Conservation (phyloP, 2,329 filamentous ascomycete species). For the Talaromyces funiculosus region DNA sequence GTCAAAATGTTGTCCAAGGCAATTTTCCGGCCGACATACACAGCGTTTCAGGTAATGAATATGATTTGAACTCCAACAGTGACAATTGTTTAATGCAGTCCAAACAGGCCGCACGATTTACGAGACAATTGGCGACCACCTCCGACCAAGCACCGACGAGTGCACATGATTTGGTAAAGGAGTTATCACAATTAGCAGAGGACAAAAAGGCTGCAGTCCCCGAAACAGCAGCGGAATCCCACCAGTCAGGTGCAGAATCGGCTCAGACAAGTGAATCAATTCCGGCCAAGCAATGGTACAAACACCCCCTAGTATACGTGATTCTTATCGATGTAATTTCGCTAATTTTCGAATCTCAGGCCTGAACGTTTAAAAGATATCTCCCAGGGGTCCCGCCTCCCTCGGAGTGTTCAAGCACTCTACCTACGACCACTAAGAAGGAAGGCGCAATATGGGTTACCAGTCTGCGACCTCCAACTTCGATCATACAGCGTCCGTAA, state of each 20-base stretch:
- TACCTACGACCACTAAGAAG: slow-evolving; percentile 80
- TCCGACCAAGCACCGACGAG: slow-evolving; percentile 5
- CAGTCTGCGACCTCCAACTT: slow-evolving; percentile 83
- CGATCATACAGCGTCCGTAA: slow-evolving; percentile 87
- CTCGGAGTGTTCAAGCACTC: slow-evolving; percentile 75
- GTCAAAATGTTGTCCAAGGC: slow-evolving; percentile 9
- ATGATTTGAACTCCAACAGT: neutral
- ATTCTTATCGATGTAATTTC: neutral
- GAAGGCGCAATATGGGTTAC: slow-evolving; percentile 67
- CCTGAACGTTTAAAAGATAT: slow-evolving; percentile 32
- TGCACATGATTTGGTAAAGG: neutral
- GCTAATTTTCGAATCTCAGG: slow-evolving; percentile 21
- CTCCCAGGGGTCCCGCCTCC: slow-evolving; percentile 51
- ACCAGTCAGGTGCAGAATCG: neutral
- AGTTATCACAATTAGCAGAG: neutral
- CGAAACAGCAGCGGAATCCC: neutral
- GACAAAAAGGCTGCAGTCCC: neutral
- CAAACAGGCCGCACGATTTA: slow-evolving; percentile 8
- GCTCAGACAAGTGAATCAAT: neutral
- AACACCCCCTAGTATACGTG: neutral
- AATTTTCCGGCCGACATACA: neutral
- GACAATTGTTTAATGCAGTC: neutral
- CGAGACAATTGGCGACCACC: slow-evolving; percentile 10
- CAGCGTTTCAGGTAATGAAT: slow-evolving; percentile 7
- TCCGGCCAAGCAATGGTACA: slow-evolving; percentile 12